Percentiles rank a stretch among this genome's conserved stretches.
phyloP scores from a whole-genome alignment of 2,329 filamentous ascomycete species.

The Xenoacremonium recifei region DNA sequence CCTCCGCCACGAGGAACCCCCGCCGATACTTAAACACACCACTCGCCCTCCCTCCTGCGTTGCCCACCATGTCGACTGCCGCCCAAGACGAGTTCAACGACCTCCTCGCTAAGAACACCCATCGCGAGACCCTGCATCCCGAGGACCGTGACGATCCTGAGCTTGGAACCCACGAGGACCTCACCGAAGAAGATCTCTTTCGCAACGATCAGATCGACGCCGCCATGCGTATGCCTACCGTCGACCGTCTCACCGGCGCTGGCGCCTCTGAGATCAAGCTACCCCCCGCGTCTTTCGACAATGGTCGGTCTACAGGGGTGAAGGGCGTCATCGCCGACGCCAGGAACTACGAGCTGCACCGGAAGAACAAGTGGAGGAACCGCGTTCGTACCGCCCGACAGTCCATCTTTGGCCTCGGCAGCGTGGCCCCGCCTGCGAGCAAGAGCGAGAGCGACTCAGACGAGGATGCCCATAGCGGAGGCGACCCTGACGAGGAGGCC shows the following conservation, averaged over 20 bases:
- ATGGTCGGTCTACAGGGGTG: conserved; percentile 72
- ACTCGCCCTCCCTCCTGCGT: conserved; percentile 10
- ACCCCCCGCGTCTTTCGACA: conserved; percentile 62
- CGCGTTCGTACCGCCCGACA: conserved; percentile 51
- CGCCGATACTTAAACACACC: conserved; percentile 24
- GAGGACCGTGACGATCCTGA: conserved; percentile 56
- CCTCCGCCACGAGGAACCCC: conserved; percentile 15
- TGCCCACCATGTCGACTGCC: conserved; percentile 54
- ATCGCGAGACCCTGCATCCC: conserved; percentile 48
- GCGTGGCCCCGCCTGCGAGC: conserved; percentile 10
- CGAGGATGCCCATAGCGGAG: conserved; percentile 41
- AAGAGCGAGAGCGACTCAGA: conserved; percentile 49
- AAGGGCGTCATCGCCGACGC: conserved; percentile 88
- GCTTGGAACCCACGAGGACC: conserved; percentile 49
- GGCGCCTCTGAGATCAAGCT: conserved; percentile 54
- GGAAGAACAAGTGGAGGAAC: conserved; percentile 53
- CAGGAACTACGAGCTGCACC: conserved; percentile 70
- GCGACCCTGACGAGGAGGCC: conserved; percentile 68
- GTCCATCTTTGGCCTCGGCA: conserved; percentile 52
- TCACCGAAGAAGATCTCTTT: conserved; percentile 55
- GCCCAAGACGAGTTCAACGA: conserved; percentile 67
- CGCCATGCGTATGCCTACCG: conserved; percentile 63
- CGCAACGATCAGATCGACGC: conserved; percentile 58
- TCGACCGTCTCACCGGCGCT: conserved; percentile 37
- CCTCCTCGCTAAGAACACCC: conserved; percentile 57